phyloP scores from a whole-genome alignment of 2,329 filamentous ascomycete species.

The Diplodia seriata region DNA sequence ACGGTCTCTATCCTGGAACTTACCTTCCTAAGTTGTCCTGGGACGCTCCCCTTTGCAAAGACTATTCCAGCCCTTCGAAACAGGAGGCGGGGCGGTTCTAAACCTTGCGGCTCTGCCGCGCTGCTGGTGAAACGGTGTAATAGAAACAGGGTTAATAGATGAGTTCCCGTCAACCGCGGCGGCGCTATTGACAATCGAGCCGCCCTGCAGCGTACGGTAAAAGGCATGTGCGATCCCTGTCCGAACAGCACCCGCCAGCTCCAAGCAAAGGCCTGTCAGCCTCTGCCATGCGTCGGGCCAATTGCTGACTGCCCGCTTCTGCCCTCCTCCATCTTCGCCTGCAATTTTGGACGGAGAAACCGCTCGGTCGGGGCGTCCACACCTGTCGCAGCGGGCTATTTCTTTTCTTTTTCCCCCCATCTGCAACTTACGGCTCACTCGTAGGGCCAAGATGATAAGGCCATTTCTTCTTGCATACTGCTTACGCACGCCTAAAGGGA shows the following conservation, averaged over 20 bases:
- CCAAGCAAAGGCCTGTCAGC: not conserved
- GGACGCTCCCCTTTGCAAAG: not conserved
- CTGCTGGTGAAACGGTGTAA: not conserved
- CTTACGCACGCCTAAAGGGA: not conserved
- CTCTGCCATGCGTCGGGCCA: not conserved
- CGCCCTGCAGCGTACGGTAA: slow-evolving; percentile 1
- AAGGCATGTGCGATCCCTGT: slow-evolving; percentile 6
- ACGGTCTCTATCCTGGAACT: not conserved
- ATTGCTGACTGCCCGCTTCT: slow-evolving; percentile 11
- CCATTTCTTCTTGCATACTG: not conserved
- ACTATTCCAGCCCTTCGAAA: not conserved
- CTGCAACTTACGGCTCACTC: not conserved
- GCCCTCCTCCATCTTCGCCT: not conserved
- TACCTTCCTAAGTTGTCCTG: not conserved
- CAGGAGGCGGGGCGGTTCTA: not conserved
- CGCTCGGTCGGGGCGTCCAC: not conserved
- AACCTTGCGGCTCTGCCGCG: not conserved
- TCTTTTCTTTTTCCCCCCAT: slow-evolving; percentile 11
- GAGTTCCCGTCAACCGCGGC: not conserved
- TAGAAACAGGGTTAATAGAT: not conserved
- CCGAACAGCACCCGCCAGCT: not conserved
- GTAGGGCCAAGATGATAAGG: not conserved
- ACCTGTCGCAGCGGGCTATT: not conserved
- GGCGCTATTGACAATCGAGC: slow-evolving; percentile 4
- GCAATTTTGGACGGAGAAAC: not conserved